Evolutionary conservation across 352 stramenopile species (phyloP).

Genomic region (Globisporangium iwayamae): DNA sequence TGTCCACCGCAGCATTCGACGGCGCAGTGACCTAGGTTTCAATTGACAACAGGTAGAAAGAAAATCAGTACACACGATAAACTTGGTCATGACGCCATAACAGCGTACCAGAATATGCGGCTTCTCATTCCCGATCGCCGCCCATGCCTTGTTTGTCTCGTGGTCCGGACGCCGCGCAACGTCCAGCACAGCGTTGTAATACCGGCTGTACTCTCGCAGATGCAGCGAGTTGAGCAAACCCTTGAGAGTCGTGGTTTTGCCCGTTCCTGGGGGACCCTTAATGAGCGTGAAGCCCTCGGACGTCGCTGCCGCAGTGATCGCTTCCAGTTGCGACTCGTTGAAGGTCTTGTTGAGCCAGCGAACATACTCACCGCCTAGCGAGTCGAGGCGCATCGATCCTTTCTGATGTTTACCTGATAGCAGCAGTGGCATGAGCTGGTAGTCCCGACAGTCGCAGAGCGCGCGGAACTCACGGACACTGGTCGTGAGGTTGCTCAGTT

Average conservation of each 20-base stretch:
- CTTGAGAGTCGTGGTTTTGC: slow-evolving; percentile 92
- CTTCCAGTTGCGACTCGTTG: slow-evolving; percentile 89
- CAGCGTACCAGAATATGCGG: slow-evolving; percentile 86
- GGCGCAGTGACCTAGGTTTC: slow-evolving; percentile 76
- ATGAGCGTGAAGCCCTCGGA: slow-evolving; percentile 91
- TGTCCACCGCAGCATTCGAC: slow-evolving; percentile 95
- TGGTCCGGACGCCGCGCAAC: slow-evolving; percentile 73
- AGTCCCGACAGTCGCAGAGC: slow-evolving; percentile 78
- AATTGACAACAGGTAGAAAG: neutral
- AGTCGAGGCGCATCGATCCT: slow-evolving; percentile 79
- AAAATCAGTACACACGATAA: neutral
- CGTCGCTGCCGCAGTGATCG: slow-evolving; percentile 84
- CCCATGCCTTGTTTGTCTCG: slow-evolving; percentile 82
- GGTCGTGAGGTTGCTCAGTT: slow-evolving; percentile 87
- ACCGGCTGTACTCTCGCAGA: slow-evolving; percentile 90
- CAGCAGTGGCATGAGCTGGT: slow-evolving; percentile 70
- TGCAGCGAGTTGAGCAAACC: slow-evolving; percentile 91
- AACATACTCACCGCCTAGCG: slow-evolving; percentile 76
- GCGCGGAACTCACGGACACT: slow-evolving; percentile 85
- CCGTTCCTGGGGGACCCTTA: slow-evolving; percentile 87
- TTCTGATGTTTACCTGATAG: slow-evolving; percentile 66
- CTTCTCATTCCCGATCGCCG: slow-evolving; percentile 84
- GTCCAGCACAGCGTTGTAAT: slow-evolving; percentile 88
- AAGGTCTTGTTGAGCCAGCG: slow-evolving; percentile 76
- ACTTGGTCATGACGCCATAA: neutral